Base-by-base conservation (phyloP, 208 protist genomes). In the Strigomonas culicis region DNA sequence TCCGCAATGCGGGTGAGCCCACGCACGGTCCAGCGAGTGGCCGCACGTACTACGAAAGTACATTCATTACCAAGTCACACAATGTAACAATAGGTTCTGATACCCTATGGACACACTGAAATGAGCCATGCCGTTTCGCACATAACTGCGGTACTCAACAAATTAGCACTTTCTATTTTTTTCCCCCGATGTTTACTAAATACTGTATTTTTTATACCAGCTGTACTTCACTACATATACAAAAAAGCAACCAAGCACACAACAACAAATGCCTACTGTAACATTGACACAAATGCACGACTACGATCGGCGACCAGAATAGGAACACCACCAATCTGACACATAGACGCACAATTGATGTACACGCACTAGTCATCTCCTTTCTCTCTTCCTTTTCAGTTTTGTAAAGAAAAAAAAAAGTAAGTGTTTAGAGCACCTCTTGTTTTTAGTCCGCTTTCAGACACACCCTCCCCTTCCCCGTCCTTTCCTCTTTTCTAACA, bases 61-160 rank as follows among this genome's bases (percentile, higher is more conserved):
- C 84, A 3, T 79, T 93, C 47, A 55, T 90, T n/a, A 92, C 74
- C n/a, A 93, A 90, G 44, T 82, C 86, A 2, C 79, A 88, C 77
- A 95, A 95, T 56, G 61, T 69, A 31, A 95, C 90, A 13, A 85
- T 93, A 64, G 81, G 78, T 4, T 81, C 68, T 19, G 75, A 86
- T 27, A 82, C 79, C 4, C 81, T 70, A 34, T 86, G 76, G 77
- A 77, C 70, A 41, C 66, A 70, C 22, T 72, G 62, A 57, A 21
- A 22, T 7, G 28, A 3, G 32, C 28, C 7, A 8, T 22, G 27
- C 21, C 30, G 17, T 8, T 34, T 34, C 11, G 4, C 19, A 15
- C 21, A 30, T 21, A 8, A 11, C 7, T 19, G 7, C 10, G 24
- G 24, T 24, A 19, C 6, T 8, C 21, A 11, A 19, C 7, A 28